Base-by-base conservation (phyloP, 2,329 filamentous ascomycete species). In the Ophiostoma sp. region DNA sequence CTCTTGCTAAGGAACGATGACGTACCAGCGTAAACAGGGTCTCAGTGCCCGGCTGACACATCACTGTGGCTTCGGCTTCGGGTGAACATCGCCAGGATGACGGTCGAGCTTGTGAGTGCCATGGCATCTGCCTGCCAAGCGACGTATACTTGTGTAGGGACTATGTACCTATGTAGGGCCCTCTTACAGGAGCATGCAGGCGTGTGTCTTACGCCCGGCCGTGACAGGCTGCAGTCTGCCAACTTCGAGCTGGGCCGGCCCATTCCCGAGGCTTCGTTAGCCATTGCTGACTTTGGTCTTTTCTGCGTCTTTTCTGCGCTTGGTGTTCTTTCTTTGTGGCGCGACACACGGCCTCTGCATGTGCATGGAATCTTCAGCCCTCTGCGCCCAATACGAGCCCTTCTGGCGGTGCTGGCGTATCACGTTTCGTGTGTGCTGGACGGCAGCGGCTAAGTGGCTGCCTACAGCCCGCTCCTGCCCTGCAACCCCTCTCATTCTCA, bases 171-270 rank as follows among this genome's bases (percentile, higher is more conserved):
- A 27, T 27, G 45, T 47, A 11, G 49, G n/a, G n/a, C 27, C 47
- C 6, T 9, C n/a, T 27, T 27, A 9, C 47, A n/a, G 47, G 14
- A 9, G 42, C 42, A 44, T 44, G 27, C 11, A 52, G n/a, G 6
- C 49, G 27, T 55, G n/a, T 18, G n/a, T 55, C 49, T 27, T 55
- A 55, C n/a, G 49, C n/a, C 49, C 49, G 18, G 49, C 49, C n/a
- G 11, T 55, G 6, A 55, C n/a, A 18, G 49, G n/a, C 49, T 27
- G 6, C 27, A 27, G 27, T 27, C 27, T 27, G 27, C 27, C 27
- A 27, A 27, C 27, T 27, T 27, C 27, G 27, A 27, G 2, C 27
- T 27, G 27, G 27, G 27, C 27, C 27, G 27, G 27, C 27, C 27
- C 27, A 27, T 27, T 27, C 27, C 27, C 27, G 27, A 27, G 27